Evolutionary conservation across 495 filamentous ascomycete genomes (phyloP), one percentile per base, ranked within the genome.

Genomic region (Daldinia concentrica): DNA sequence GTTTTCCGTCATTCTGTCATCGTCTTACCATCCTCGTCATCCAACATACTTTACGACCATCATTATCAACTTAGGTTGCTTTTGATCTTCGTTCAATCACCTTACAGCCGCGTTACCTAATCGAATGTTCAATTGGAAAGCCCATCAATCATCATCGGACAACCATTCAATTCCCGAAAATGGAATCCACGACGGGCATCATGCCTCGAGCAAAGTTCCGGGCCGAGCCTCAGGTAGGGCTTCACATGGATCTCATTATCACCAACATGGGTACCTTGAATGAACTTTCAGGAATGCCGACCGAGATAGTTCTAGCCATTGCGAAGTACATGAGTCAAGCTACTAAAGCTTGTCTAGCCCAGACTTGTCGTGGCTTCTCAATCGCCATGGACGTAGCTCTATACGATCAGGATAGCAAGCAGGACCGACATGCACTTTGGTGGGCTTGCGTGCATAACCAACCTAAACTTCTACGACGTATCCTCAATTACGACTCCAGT

Each of bases 401-500:
- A 24, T 12, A 43, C 19, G 39, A 63, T 2, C n/a, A 66, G 22
- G 69, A 71, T 37, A 43, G 24, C 1, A 11, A 39, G 1, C 26
- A 71, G 1, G 69, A 71, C 17, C 8, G 66, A 9, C 43, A 39
- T 14, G 58, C 58, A 0, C 41, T 71, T 4, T 62, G 41, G 43
- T 71, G 69, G 69, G 63, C 63, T 19, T 66, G 30, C 6, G 17
- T 19, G 12, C 34, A 26, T 3, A 63, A 63, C 19, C 6, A 12
- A 5, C 4, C 3, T 15, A 15, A 1, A 30, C 1, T 12, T 52
- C 3, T 48, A 50, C 11, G 9, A 36, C 58, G 24, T 1, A 12
- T 63, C 15, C 14, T 72, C 8, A 26, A 27, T 0, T 17, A 15
- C 0, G 19, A 54, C 12, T 34, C 29, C 0, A 24, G 5, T 9